These are phyloP conservation scores for Copromyces sp. DNA, from an alignment of 495 filamentous ascomycete species.

Conservation along the genomic window DNA sequence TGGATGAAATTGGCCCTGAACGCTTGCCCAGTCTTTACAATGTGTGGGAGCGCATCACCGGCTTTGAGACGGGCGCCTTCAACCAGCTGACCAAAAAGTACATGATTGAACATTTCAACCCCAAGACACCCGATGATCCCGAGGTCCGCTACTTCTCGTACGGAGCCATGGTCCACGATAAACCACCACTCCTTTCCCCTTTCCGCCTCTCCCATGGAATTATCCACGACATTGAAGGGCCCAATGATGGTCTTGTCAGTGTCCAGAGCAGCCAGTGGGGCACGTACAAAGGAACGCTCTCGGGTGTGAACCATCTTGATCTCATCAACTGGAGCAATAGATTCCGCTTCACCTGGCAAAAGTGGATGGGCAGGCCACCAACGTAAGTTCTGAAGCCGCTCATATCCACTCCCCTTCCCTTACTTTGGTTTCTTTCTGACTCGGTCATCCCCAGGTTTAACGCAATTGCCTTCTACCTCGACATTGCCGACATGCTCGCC, in stretches of 20 bases:
- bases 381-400: slow-evolving; percentile 41
- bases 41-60: slow-evolving; percentile 47
- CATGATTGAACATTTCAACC: slow-evolving; percentile 78
- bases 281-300: slow-evolving; percentile 83
- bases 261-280: slow-evolving; percentile 82
- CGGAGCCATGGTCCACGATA: slow-evolving; percentile 56
- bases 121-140: slow-evolving; percentile 59
- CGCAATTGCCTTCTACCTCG: slow-evolving; percentile 88
- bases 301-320: slow-evolving; percentile 80
- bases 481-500: slow-evolving; percentile 78
- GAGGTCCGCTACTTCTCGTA: slow-evolving; percentile 89
- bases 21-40: slow-evolving; percentile 61
- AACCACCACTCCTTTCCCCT: slow-evolving; percentile 54
- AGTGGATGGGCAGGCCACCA: slow-evolving; percentile 55
- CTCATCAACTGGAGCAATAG: slow-evolving; percentile 95
- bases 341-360: slow-evolving; percentile 57
- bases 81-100: slow-evolving; percentile 71
- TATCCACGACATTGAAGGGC: slow-evolving; percentile 60
- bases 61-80: slow-evolving; percentile 75
- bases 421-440: not conserved
- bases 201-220: slow-evolving; percentile 67
- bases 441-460: slow-evolving; percentile 59
- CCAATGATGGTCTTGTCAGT: slow-evolving; percentile 90
- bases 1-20: slow-evolving; percentile 56
- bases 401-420: not conserved